Evolutionary conservation across 805 yeast genomes (phyloP).

Genomic region (Candida tammaniensis): DNA sequence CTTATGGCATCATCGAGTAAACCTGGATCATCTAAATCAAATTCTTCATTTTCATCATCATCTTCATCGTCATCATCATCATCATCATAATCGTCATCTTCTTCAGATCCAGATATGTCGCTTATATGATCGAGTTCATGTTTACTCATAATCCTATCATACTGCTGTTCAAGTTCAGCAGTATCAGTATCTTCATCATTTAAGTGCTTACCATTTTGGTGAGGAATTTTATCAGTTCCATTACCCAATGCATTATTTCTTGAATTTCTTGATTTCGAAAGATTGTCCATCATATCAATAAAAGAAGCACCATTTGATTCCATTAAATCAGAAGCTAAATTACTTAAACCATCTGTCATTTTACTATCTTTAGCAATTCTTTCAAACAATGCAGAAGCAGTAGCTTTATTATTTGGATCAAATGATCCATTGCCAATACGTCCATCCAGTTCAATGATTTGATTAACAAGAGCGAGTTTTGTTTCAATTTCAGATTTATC

Average conservation of each 20-base stretch:
- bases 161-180: too few species aligned
- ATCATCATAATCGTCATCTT: conserved; percentile 16
- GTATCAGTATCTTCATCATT: too few species aligned
- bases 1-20: conserved; percentile 39
- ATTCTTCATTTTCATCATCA: conserved; percentile 35
- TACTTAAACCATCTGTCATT: conserved; percentile 24
- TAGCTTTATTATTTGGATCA: conserved; percentile 6
- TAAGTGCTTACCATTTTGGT: too few species aligned
- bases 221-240: not conserved
- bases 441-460: conserved; percentile 21
- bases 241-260: not conserved
- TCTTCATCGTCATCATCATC: conserved; percentile 26
- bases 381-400: conserved; percentile 14
- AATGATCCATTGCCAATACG: conserved; percentile 23
- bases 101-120: too few species aligned
- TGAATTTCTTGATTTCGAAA: conserved; percentile 49
- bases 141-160: too few species aligned
- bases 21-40: conserved; percentile 40
- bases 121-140: too few species aligned
- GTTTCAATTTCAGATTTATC: conserved; percentile 25
- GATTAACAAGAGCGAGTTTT: too few species aligned
- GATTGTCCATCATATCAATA: conserved; percentile 73
- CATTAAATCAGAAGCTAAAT: conserved; percentile 73
- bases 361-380: conserved; percentile 4
- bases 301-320: conserved; percentile 76